Base-by-base conservation (phyloP, 495 filamentous ascomycete species). In the Halenospora varia region DNA sequence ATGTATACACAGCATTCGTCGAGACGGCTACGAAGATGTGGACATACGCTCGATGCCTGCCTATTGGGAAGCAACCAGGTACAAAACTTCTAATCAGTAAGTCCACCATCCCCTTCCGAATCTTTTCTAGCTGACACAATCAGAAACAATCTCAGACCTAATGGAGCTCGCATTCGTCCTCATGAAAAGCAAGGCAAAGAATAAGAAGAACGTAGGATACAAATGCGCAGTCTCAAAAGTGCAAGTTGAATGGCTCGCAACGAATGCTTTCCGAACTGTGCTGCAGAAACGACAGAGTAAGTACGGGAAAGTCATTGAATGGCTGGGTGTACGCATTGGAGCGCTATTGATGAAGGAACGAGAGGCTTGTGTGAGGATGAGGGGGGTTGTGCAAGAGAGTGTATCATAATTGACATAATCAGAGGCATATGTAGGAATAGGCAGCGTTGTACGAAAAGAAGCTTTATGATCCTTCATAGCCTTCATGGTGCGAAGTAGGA, bases 11-110 rank as follows among this genome's bases (percentile, higher is more conserved):
- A 3, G 85, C 82, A 39, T 92, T 96, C 57, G 55, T 79, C 25
- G 89, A 92, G 57, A 79, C 86, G 2, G 92, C 89, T 1, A 87
- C 85, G 70, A 95, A 92, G 68, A 88, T 88, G 77, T 92, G 90
- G 74, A 82, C 86, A 8, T 95, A 97, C 61, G 76, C 80, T 48
- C 82, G 82, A 40, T 82, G 80, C 47, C 74, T 96, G 22, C 73
- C 76, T 9, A 68, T 64, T 2, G 67, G 69, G 9, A 82, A 77
- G 52, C 79, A 82, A 55, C 86, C 87, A 10, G 63, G 74, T 2
- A 41, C 72, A 2, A 65, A 53, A 19, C 67, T 94, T 1, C 62
- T 92, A 20, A 83, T 85, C 51, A 80, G 84, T 88, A 70, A 64
- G 82, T 74, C 18, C 42, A 6, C 19, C 6, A 13, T 18, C 41